Evolutionary conservation across 306 rosid genomes (phyloP).

Genomic region (Chamaecrista fasciculata): DNA sequence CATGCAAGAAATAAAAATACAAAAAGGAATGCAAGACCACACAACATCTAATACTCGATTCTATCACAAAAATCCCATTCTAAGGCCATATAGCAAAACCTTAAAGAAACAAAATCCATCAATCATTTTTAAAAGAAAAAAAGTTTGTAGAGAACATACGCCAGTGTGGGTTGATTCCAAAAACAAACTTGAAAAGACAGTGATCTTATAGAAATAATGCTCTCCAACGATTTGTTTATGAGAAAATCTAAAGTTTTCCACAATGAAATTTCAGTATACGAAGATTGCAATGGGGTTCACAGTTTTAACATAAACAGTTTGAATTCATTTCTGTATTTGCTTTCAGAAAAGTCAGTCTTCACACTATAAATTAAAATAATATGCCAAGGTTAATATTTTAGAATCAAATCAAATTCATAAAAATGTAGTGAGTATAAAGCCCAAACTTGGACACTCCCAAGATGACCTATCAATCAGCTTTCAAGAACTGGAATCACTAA

Average conservation of each 20-base stretch:
- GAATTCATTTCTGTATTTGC: neutral
- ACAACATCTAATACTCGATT: neutral
- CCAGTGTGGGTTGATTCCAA: neutral
- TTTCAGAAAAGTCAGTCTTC: neutral
- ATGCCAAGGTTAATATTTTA: neutral
- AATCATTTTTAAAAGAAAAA: neutral
- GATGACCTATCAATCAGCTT: no score
- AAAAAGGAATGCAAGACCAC: neutral
- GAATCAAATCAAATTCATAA: neutral
- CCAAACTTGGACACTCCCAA: no score
- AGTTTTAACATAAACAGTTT: neutral
- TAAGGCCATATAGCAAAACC: slow-evolving; percentile 4
- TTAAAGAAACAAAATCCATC: neutral
- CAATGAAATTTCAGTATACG: neutral
- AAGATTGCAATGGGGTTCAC: neutral
- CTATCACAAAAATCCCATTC: neutral
- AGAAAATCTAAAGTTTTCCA: neutral
- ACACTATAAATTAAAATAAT: neutral
- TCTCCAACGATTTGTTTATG: neutral
- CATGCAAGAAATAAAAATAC: neutral
- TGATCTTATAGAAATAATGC: neutral
- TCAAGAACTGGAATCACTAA: no score
- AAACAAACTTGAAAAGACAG: neutral
- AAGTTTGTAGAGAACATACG: neutral
- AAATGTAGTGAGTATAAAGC: neutral